Evolutionary conservation across 176 grass and related monocot genomes (phyloP).

Genomic region (Zoysia japonica): DNA sequence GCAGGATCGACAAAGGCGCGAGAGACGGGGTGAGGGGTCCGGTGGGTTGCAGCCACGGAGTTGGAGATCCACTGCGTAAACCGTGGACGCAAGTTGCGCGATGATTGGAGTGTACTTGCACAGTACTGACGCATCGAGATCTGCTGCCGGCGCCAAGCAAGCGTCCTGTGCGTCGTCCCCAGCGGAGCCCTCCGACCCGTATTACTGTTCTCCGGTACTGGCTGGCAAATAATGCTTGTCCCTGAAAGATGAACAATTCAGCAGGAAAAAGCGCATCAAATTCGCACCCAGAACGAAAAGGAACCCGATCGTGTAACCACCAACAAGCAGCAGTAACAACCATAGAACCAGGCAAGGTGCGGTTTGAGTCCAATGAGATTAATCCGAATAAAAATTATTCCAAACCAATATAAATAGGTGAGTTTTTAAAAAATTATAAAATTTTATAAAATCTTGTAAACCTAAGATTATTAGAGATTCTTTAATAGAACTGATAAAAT

Average conservation of each 20-base stretch:
- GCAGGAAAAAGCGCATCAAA: neutral
- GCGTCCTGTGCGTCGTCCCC: slow-evolving; percentile 10
- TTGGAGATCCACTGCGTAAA: neutral
- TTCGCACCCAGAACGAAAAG: neutral
- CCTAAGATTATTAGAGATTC: too few relatives aligned
- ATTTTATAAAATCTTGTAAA: too few relatives aligned
- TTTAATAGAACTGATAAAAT: too few relatives aligned
- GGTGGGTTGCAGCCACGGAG: neutral
- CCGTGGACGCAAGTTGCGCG: slow-evolving; percentile 13
- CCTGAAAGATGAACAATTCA: neutral
- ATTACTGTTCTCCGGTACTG: neutral
- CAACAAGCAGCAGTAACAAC: neutral
- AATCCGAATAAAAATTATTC: too few relatives aligned
- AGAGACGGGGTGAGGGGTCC: neutral
- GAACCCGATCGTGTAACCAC: neutral
- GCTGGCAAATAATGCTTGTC: neutral
- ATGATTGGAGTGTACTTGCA: slow-evolving; percentile 38
- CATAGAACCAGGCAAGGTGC: too few relatives aligned
- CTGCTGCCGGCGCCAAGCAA: neutral
- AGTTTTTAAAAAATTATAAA: too few relatives aligned
- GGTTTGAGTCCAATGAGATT: too few relatives aligned
- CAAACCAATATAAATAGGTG: too few relatives aligned
- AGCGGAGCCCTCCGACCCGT: neutral
- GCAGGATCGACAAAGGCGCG: slow-evolving; percentile 13
- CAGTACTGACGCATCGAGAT: slow-evolving; percentile 47